Evolutionary conservation across 805 yeast genomes (phyloP).

Genomic region (Cyberlindnera americana): DNA sequence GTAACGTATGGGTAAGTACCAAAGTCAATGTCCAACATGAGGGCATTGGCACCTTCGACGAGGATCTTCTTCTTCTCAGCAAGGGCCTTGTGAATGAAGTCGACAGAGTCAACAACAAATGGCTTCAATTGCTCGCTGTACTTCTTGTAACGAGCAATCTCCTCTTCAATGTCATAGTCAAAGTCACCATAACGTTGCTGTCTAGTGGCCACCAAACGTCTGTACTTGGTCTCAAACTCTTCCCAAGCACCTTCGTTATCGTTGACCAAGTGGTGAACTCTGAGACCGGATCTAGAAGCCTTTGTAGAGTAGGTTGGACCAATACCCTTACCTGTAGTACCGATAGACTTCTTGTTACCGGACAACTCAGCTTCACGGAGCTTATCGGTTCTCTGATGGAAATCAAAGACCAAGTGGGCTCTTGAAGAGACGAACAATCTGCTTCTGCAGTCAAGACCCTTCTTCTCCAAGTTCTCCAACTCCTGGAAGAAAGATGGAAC

Average conservation of each 20-base stretch:
- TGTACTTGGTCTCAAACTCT: conserved; percentile 76
- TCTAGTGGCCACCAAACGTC: conserved; percentile 76
- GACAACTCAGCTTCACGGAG: conserved; percentile 86
- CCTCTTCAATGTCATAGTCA: conserved; percentile 79
- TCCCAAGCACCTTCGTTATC: conserved; percentile 91
- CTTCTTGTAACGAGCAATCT: conserved; percentile 70
- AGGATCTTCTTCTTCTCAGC: conserved; percentile 77
- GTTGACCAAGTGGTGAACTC: conserved; percentile 93
- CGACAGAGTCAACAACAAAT: conserved; percentile 89
- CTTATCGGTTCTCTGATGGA: conserved; percentile 96
- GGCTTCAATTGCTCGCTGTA: conserved; percentile 77
- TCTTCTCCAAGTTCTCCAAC: conserved; percentile 71
- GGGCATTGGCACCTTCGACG: conserved; percentile 97
- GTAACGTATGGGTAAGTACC: conserved; percentile 99
- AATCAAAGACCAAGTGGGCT: conserved; percentile 95
- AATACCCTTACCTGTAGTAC: conserved; percentile 98
- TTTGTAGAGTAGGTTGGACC: conserved; percentile 98
- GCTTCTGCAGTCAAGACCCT: conserved; percentile 63
- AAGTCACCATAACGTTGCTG: conserved; percentile 89
- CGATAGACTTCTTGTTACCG: conserved; percentile 73
- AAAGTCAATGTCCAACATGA: conserved; percentile 95
- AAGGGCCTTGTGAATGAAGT: conserved; percentile 76
- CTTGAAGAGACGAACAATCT: conserved; percentile 87
- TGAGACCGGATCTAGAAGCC: conserved; percentile 92
- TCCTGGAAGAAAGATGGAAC: conserved; percentile 91